phyloP scores from a whole-genome alignment of 2,329 filamentous ascomycete genomes.

The Microdochium nivale region DNA sequence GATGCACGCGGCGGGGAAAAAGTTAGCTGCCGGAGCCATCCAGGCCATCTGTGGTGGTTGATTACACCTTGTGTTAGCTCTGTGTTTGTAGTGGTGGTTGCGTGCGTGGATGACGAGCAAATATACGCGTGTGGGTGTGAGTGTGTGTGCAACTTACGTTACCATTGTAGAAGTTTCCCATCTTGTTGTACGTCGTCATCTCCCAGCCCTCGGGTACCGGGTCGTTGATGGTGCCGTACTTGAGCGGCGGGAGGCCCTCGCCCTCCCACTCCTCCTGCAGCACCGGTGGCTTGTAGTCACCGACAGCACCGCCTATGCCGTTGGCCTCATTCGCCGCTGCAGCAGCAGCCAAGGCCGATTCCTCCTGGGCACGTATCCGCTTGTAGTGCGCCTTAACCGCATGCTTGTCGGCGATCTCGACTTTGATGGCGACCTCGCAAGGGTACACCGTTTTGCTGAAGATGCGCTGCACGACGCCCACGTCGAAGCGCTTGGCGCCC shows the following conservation, averaged over 20 bases:
- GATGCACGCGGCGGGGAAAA: conserved; percentile 77
- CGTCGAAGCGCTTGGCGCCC: conserved; percentile 76
- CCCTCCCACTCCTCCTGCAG: conserved; percentile 19
- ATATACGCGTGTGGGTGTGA: neutral
- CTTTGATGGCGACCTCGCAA: conserved; percentile 78
- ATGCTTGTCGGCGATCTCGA: conserved; percentile 69
- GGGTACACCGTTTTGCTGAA: conserved; percentile 74
- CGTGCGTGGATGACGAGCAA: too few species aligned
- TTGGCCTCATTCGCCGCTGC: conserved; percentile 7
- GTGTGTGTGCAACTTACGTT: conserved; percentile 48
- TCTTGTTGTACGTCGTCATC: conserved; percentile 60
- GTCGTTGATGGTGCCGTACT: conserved; percentile 74
- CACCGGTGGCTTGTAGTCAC: conserved; percentile 12
- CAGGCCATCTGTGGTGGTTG: conserved; percentile 60
- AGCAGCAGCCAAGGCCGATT: conserved; percentile 10
- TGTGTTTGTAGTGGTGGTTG: too few species aligned
- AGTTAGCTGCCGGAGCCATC: conserved; percentile 79
- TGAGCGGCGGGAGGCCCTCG: conserved; percentile 59
- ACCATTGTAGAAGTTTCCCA: conserved; percentile 90
- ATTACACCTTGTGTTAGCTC: neutral
- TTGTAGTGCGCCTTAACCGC: conserved; percentile 67
- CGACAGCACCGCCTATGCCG: too few species aligned
- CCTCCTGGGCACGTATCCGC: conserved; percentile 26
- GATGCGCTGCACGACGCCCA: conserved; percentile 72
- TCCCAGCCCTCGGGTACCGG: conserved; percentile 72